Conservation (phyloP, 495 filamentous ascomycete species). For the Parachaetomium inaequale region DNA sequence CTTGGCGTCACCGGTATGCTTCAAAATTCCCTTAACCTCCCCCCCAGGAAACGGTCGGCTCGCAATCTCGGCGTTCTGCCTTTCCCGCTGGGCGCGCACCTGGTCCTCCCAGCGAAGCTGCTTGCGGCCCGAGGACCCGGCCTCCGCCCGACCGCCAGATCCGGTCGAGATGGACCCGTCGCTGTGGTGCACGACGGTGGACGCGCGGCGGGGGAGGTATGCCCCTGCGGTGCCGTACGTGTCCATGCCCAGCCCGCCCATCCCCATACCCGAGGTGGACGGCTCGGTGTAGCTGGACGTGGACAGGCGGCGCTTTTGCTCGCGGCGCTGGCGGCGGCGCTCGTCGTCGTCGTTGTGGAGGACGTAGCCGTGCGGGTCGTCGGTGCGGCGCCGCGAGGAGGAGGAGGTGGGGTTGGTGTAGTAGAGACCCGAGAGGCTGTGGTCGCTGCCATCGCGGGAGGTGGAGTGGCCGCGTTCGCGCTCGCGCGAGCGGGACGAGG, state of each 20-base stretch:
- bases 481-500: constrained; percentile 16
- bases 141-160: constrained; percentile 26
- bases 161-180: constrained; percentile 23
- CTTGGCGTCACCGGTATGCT: constrained; percentile 23
- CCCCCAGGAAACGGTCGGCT: constrained; percentile 20
- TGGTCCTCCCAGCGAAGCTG: constrained; percentile 36
- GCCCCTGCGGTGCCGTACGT: constrained; percentile 4
- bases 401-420: constrained; percentile 17
- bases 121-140: constrained; percentile 30
- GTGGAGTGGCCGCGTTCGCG: too few relatives aligned
- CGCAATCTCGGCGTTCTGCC: constrained; percentile 40
- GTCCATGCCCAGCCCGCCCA: not conserved
- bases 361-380: constrained; percentile 21
- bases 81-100: constrained; percentile 24
- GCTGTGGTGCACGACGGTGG: constrained; percentile 29
- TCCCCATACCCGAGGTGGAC: constrained; percentile 1
- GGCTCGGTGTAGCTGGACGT: constrained; percentile 21
- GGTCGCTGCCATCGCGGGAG: constrained; percentile 16
- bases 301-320: constrained; percentile 20
- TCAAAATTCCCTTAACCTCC: constrained; percentile 34
- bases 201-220: constrained; percentile 17
- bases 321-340: constrained; percentile 26
- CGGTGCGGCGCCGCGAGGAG: constrained; percentile 17
- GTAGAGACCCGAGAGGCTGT: not conserved
- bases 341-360: constrained; percentile 29